Evolutionary conservation across 208 protist species (phyloP).

Genomic region (Leishmania turanica): DNA sequence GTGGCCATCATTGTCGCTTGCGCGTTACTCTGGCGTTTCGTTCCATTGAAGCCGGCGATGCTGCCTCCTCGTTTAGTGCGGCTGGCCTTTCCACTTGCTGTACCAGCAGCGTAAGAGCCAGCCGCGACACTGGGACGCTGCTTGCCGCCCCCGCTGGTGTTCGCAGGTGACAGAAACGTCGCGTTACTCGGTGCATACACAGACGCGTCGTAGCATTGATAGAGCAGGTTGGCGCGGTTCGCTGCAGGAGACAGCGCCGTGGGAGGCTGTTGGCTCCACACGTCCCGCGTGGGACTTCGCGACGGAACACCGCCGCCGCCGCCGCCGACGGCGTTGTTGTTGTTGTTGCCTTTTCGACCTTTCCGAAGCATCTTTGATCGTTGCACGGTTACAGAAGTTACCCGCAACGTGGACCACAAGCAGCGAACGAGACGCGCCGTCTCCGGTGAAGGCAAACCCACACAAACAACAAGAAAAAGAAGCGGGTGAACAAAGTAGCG

Average conservation of each 20-base stretch:
- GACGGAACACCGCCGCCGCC: not conserved
- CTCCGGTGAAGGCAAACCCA: not conserved
- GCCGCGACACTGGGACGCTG: not conserved
- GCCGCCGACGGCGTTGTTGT: not conserved
- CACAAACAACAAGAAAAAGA: not conserved
- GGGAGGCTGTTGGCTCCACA: not conserved
- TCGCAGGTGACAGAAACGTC: not conserved
- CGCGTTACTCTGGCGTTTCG: not conserved
- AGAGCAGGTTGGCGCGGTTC: slow-evolving; percentile 3
- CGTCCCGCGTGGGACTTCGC: slow-evolving; percentile 1
- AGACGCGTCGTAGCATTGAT: slow-evolving; percentile 10
- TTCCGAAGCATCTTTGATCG: not conserved
- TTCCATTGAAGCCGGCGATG: not conserved
- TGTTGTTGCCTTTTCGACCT: not conserved
- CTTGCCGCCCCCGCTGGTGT: not conserved
- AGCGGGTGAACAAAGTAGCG: no score
- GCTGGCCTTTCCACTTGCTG: not conserved
- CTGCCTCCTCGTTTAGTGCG: not conserved
- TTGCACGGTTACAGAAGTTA: no score
- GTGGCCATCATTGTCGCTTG: not conserved
- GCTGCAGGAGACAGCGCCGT: not conserved
- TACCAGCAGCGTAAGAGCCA: not conserved
- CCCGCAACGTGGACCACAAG: not conserved
- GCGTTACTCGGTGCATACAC: slow-evolving; percentile 1
- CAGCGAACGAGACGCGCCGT: not conserved